A percentile compares a stretch with the other conserved stretches of the same genome.
phyloP scores from a whole-genome alignment of 2,329 filamentous ascomycete species.

The Capronia americana region DNA sequence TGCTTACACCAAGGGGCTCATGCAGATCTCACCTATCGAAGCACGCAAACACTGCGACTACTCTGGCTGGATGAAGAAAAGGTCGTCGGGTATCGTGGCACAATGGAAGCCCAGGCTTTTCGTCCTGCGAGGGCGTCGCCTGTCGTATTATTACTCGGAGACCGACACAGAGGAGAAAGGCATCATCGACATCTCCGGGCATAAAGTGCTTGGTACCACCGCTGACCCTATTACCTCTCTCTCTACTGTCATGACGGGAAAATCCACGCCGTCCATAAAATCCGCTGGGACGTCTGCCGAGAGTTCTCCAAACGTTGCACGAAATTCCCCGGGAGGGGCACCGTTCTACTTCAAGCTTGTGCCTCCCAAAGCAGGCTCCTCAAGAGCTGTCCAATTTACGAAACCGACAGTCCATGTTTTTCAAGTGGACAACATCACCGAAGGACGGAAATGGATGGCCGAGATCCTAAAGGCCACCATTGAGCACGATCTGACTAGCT shows the following conservation, averaged over 20 bases:
- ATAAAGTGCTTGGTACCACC: conserved; percentile 93
- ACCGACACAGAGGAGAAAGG: conserved; percentile 91
- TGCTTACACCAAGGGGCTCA: conserved; percentile 85
- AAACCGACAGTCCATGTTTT: conserved; percentile 98
- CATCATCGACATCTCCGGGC: conserved; percentile 95
- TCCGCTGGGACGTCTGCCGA: conserved; percentile 43
- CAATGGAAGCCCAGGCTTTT: conserved; percentile 99
- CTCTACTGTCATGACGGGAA: conserved; percentile 86
- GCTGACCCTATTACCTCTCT: conserved; percentile 88
- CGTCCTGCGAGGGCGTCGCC: conserved; percentile 84
- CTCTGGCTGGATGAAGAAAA: conserved; percentile 99
- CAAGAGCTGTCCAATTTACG: conserved; percentile 93
- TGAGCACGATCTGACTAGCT: conserved; percentile 77
- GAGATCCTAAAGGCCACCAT: conserved; percentile 99
- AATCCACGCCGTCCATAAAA: conserved; percentile 46
- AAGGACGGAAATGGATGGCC: conserved; percentile 96
- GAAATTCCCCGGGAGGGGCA: conserved; percentile 58
- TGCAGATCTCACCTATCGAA: conserved; percentile 79
- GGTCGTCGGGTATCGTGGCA: conserved; percentile 92
- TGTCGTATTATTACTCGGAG: conserved; percentile 97
- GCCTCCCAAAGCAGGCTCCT: conserved; percentile 83
- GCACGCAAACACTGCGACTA: conserved; percentile 89
- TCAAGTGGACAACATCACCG: conserved; percentile 85
- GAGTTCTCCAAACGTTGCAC: conserved; percentile 40
- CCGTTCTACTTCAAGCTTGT: conserved; percentile 99